These are phyloP conservation scores for Nannochloris sp. DNA, from an alignment of 139 green algal species.

Conservation along the genomic window DNA sequence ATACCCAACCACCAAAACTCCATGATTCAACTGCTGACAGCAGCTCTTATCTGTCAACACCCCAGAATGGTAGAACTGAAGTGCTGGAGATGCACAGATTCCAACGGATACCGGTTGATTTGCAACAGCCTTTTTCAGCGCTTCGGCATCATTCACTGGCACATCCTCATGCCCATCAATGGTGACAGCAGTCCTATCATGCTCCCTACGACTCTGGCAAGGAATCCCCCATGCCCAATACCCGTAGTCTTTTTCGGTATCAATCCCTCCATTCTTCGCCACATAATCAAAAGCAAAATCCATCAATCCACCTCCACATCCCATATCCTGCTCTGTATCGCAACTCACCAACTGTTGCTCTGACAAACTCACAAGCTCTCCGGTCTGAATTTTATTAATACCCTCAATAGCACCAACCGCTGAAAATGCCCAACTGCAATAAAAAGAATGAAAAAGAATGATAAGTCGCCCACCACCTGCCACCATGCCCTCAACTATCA, in stretches of 20 bases:
- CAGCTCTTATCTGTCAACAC: slow-evolving; percentile 44
- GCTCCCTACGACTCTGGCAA: slow-evolving; percentile 49
- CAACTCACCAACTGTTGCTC: slow-evolving; percentile 96
- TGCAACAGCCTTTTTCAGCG: slow-evolving; percentile 53
- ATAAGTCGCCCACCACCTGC: not conserved
- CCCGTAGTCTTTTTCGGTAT: slow-evolving; percentile 75
- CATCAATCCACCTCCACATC: slow-evolving; percentile 40
- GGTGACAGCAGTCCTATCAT: slow-evolving; percentile 36
- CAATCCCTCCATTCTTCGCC: slow-evolving; percentile 57
- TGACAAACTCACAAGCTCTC: slow-evolving; percentile 64
- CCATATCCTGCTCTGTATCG: slow-evolving; percentile 42
- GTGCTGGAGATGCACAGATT: slow-evolving; percentile 65
- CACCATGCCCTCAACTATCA: not conserved
- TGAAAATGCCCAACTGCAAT: slow-evolving; percentile 81
- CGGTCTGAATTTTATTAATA: slow-evolving; percentile 69
- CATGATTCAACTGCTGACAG: slow-evolving; percentile 79
- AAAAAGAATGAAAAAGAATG: not conserved
- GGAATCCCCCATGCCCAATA: slow-evolving; percentile 55
- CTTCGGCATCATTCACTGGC: slow-evolving; percentile 44
- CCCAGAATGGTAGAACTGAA: slow-evolving; percentile 80
- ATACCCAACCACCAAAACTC: slow-evolving; percentile 76
- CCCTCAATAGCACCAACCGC: slow-evolving; percentile 68
- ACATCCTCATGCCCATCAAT: slow-evolving; percentile 85
- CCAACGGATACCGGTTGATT: slow-evolving; percentile 79
- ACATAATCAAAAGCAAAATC: slow-evolving; percentile 59